A percentile compares a stretch with the other conserved stretches of the same genome.
phyloP scores from a whole-genome alignment of 2,329 filamentous ascomycete species.

The Neonectria hederae region DNA sequence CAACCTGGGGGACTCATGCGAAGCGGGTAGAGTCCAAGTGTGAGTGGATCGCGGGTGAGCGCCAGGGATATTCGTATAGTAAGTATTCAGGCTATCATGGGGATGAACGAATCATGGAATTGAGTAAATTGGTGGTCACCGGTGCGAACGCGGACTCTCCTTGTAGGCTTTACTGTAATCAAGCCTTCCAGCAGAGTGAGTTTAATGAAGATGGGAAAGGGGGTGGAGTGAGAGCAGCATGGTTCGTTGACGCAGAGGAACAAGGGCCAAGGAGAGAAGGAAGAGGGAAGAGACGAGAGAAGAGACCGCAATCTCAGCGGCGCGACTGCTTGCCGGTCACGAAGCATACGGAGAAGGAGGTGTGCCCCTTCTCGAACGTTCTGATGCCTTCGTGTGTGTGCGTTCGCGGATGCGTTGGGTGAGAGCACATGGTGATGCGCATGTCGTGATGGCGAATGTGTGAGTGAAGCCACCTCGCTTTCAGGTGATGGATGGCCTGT shows the following conservation, averaged over 20 bases:
- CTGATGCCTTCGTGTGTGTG: constrained; percentile 3
- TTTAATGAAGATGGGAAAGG: not conserved
- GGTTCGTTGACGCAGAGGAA: not conserved
- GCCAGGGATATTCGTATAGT: constrained; percentile 16
- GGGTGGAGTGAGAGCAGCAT: not conserved
- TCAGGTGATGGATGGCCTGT: not conserved
- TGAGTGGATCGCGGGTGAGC: constrained; percentile 39
- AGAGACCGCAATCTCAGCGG: constrained; percentile 7
- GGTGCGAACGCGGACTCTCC: not conserved
- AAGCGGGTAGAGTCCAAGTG: constrained; percentile 30
- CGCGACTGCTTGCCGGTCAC: constrained; percentile 6
- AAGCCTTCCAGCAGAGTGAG: not conserved
- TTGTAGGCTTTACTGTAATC: not conserved
- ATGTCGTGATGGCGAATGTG: constrained; percentile 15
- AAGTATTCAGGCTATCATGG: constrained; percentile 16
- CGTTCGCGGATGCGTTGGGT: not conserved
- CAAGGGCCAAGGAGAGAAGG: not conserved
- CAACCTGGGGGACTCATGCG: constrained; percentile 31
- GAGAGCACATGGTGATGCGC: constrained; percentile 14
- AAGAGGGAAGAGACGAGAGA: constrained; percentile 3
- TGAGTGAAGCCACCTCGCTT: constrained; percentile 17
- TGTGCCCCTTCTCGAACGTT: constrained; percentile 8
- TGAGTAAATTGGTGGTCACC: constrained; percentile 22
- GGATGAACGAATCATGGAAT: constrained; percentile 25
- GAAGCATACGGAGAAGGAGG: not conserved